These are phyloP conservation scores for Globisporangium canariense DNA, from an alignment of 352 stramenopile genomes.

Conservation along the genomic window DNA sequence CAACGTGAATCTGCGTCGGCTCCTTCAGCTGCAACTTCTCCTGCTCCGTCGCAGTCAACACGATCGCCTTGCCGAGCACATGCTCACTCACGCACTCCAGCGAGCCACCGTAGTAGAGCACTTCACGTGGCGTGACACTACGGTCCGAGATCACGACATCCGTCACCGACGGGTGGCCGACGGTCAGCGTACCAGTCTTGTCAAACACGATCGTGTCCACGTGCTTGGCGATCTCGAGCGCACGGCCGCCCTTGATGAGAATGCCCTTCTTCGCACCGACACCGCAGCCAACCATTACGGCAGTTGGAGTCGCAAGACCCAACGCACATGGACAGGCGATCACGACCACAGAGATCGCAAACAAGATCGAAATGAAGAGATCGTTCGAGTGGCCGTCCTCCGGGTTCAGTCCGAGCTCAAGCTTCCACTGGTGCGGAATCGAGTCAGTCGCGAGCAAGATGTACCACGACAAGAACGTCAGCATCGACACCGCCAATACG, in stretches of 20 bases:
- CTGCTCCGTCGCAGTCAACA: slow-evolving; percentile 67
- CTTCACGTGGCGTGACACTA: slow-evolving; percentile 54
- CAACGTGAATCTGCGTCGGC: slow-evolving; percentile 65
- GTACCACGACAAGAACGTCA: slow-evolving; percentile 65
- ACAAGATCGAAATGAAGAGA: slow-evolving; percentile 71
- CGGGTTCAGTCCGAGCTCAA: slow-evolving; percentile 43
- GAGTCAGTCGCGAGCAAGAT: slow-evolving; percentile 41
- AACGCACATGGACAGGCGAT: slow-evolving; percentile 87
- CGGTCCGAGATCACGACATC: slow-evolving; percentile 73
- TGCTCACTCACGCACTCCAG: slow-evolving; percentile 86
- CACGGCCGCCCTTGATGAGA: slow-evolving; percentile 83
- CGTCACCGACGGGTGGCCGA: slow-evolving; percentile 73
- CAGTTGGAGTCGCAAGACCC: slow-evolving; percentile 79
- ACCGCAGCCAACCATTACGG: slow-evolving; percentile 87
- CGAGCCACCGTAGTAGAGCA: slow-evolving; percentile 78
- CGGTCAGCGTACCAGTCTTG: slow-evolving; percentile 92
- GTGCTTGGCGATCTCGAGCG: slow-evolving; percentile 78
- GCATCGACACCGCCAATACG: slow-evolving; percentile 52
- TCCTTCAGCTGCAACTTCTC: slow-evolving; percentile 75
- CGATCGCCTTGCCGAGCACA: slow-evolving; percentile 81
- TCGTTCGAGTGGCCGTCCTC: slow-evolving; percentile 60
- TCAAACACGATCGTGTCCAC: slow-evolving; percentile 91
- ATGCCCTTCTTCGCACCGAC: slow-evolving; percentile 87
- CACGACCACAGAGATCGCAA: slow-evolving; percentile 87
- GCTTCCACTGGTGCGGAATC: slow-evolving; percentile 51